A percentile compares a stretch with the other conserved stretches of the same genome.
phyloP scores from a whole-genome alignment of 495 filamentous ascomycete genomes.

The Daldinia loculata region DNA sequence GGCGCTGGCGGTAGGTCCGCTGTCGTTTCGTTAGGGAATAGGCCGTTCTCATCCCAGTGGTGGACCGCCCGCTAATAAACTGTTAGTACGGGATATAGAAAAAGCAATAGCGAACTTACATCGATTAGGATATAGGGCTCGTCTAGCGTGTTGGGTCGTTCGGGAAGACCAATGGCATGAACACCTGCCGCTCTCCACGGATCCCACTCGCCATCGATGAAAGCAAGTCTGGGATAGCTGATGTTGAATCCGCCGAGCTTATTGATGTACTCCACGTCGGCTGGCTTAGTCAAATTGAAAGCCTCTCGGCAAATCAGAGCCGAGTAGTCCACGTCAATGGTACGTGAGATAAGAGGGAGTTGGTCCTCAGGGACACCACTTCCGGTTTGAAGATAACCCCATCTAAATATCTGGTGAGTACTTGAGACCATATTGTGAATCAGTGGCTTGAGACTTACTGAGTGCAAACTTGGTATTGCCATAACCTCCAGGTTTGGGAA shows the following conservation, averaged over 20 bases:
- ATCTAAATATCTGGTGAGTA: conserved; percentile 56
- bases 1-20: conserved; percentile 60
- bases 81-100: background rate
- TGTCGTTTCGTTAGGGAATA: conserved; percentile 67
- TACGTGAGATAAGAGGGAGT: conserved; percentile 71
- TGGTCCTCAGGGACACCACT: conserved; percentile 65
- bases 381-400: conserved; percentile 76
- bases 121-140: conserved; percentile 71
- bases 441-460: conserved; percentile 46
- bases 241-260: conserved; percentile 73
- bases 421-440: background rate
- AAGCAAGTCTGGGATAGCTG: conserved; percentile 69
- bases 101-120: conserved; percentile 32
- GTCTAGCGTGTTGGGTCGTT: conserved; percentile 60
- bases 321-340: conserved; percentile 63
- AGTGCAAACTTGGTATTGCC: conserved; percentile 66
- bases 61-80: conserved; percentile 58
- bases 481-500: conserved; percentile 62
- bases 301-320: conserved; percentile 63
- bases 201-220: conserved; percentile 73
- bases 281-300: conserved; percentile 68
- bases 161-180: conserved; percentile 60
- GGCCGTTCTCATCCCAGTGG: conserved; percentile 77
- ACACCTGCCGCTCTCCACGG: conserved; percentile 75
- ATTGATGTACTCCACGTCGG: conserved; percentile 68